These are phyloP conservation scores for Oryza australiensis DNA, from an alignment of 176 grass and related monocot genomes.

Conservation along the genomic window DNA sequence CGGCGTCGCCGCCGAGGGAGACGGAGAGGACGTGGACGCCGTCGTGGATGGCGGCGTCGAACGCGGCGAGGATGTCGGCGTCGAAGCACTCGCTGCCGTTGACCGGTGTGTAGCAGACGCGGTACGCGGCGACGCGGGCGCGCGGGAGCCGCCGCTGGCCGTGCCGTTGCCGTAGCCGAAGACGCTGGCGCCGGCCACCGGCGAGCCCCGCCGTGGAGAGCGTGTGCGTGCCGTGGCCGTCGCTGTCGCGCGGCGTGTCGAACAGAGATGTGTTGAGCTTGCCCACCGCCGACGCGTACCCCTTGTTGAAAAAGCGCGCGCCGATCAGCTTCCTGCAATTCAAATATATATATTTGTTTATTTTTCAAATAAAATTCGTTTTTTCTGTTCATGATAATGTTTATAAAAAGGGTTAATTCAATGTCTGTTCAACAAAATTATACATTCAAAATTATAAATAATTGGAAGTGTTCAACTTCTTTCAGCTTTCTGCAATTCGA, in stretches of 20 bases:
- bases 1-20: conserved; percentile 47
- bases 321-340: conserved; percentile 77
- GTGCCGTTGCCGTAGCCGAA: conserved; percentile 67
- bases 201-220: conserved; percentile 68
- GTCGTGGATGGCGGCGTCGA: conserved; percentile 71
- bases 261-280: conserved; percentile 16
- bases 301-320: conserved; percentile 80
- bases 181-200: conserved; percentile 40
- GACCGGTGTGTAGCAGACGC: conserved; percentile 61
- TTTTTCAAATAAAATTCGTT: neutral
- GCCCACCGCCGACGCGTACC: conserved; percentile 38
- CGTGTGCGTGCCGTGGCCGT: conserved; percentile 78
- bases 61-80: conserved; percentile 70
- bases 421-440: neutral
- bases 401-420: neutral
- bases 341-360: neutral
- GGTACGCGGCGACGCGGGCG: conserved; percentile 63
- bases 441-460: too few species aligned
- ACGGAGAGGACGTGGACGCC: conserved; percentile 68
- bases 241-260: conserved; percentile 60
- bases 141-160: conserved; percentile 55
- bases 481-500: too few species aligned
- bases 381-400: too few species aligned
- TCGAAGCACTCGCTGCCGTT: conserved; percentile 66
- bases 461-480: too few species aligned